phyloP scores from a whole-genome alignment of 352 stramenopile species.

The Globisporangium middletonii region DNA sequence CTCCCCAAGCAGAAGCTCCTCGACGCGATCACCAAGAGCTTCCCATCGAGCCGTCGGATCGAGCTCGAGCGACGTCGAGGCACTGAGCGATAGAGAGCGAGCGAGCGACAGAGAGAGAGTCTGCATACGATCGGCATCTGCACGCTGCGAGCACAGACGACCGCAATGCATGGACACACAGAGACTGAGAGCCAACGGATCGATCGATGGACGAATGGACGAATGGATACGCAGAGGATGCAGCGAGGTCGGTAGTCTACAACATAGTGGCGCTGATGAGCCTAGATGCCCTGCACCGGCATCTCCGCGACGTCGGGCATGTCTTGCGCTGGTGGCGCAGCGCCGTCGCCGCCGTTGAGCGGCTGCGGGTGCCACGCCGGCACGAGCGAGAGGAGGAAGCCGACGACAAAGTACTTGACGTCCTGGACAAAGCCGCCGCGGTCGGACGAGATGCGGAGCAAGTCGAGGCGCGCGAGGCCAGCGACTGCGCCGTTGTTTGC shows the following conservation, averaged over 20 bases:
- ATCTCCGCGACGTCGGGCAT: slow-evolving; percentile 45
- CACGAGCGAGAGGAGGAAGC: slow-evolving; percentile 67
- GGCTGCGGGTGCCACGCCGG: slow-evolving; percentile 74
- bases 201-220: not conserved
- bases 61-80: not conserved
- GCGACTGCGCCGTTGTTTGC: slow-evolving; percentile 21
- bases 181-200: too few species aligned
- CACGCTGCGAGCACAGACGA: too few species aligned
- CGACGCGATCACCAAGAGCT: slow-evolving; percentile 47
- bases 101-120: not conserved
- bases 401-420: slow-evolving; percentile 74
- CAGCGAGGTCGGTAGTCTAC: not conserved
- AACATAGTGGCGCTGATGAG: not conserved
- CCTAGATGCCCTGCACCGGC: slow-evolving; percentile 74
- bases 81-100: not conserved
- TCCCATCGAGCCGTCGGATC: slow-evolving; percentile 13
- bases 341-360: slow-evolving; percentile 25
- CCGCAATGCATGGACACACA: too few species aligned
- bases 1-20: slow-evolving; percentile 66
- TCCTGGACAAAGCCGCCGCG: slow-evolving; percentile 66
- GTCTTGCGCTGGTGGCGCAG: slow-evolving; percentile 26
- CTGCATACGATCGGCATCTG: not conserved
- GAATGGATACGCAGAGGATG: not conserved
- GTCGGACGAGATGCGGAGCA: slow-evolving; percentile 70
- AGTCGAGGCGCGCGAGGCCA: slow-evolving; percentile 16